These are phyloP conservation scores for Pilaira anomala DNA, from an alignment of 192 early-diverging fungal genomes.

Conservation along the genomic window DNA sequence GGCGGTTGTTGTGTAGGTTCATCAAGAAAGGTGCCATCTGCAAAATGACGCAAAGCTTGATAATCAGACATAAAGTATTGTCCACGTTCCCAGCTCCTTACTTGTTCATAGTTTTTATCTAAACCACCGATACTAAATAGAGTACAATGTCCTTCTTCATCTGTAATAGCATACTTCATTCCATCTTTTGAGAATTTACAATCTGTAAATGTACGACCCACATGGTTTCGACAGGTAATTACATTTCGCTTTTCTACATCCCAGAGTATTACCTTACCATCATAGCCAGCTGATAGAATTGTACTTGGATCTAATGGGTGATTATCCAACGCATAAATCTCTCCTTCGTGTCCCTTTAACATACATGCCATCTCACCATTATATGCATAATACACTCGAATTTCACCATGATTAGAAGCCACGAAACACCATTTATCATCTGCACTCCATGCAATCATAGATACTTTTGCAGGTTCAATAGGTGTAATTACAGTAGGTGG, in stretches of 20 bases:
- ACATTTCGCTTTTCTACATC: conserved; percentile 38
- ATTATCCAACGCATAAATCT: conserved; percentile 70
- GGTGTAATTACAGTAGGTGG: background rate
- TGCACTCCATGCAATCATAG: conserved; percentile 68
- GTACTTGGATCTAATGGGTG: conserved; percentile 73
- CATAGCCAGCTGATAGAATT: conserved; percentile 77
- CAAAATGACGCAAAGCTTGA: conserved; percentile 60
- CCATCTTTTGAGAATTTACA: conserved; percentile 74
- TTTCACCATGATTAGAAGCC: conserved; percentile 63
- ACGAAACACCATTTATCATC: conserved; percentile 68
- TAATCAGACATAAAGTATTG: conserved; percentile 82
- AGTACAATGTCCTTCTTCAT: conserved; percentile 65
- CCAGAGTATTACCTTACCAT: conserved; percentile 82
- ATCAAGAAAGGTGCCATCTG: conserved; percentile 66
- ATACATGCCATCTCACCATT: conserved; percentile 55
- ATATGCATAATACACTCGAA: conserved; percentile 62
- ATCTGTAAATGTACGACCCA: conserved; percentile 60
- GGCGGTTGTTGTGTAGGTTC: conserved; percentile 63
- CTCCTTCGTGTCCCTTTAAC: conserved; percentile 57
- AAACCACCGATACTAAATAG: conserved; percentile 66
- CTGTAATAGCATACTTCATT: conserved; percentile 65
- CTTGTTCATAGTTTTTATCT: conserved; percentile 43
- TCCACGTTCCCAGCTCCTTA: conserved; percentile 50
- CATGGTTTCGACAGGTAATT: conserved; percentile 26
- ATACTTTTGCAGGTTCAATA: conserved; percentile 35